Evolutionary conservation across 257 asterid genomes (phyloP).

Genomic region (Lavandula angustifolia): DNA sequence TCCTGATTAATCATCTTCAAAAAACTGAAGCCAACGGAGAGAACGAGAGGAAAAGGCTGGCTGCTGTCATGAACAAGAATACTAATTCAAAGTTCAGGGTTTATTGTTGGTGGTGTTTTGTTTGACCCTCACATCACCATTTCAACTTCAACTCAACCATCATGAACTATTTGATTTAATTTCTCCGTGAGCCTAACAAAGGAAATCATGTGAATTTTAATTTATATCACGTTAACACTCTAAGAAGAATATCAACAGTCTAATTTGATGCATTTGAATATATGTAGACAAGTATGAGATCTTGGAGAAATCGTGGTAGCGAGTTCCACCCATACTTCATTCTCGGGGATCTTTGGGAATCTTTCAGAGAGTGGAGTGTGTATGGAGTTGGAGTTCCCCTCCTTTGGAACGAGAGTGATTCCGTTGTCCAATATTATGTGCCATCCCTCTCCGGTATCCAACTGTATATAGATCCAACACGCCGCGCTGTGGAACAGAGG

Average conservation of each 20-base stretch:
- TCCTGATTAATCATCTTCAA: too few species aligned
- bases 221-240: constrained; percentile 4
- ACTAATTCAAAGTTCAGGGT: not conserved
- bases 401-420: constrained; percentile 62
- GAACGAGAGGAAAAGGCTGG: not conserved
- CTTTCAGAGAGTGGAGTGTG: constrained; percentile 93
- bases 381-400: constrained; percentile 96
- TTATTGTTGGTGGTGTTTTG: not conserved
- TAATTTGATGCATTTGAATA: constrained; percentile 31
- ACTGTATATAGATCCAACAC: constrained; percentile 69
- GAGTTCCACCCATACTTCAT: constrained; percentile 69
- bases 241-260: not conserved
- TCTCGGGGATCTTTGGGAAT: constrained; percentile 95
- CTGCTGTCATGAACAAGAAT: not conserved
- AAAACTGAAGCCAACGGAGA: too few species aligned
- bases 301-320: constrained; percentile 52
- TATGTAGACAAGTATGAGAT: constrained; percentile 69
- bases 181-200: not conserved
- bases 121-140: not conserved
- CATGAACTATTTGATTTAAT: not conserved
- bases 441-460: constrained; percentile 92
- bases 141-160: constrained; percentile 4
- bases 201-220: not conserved
- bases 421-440: constrained; percentile 83
- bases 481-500: constrained; percentile 50